Evolutionary conservation across 1,284 basidiomycete genomes (phyloP), one percentile per base, ranked within the genome.

Genomic region (Stygiomarasmius scandens): DNA sequence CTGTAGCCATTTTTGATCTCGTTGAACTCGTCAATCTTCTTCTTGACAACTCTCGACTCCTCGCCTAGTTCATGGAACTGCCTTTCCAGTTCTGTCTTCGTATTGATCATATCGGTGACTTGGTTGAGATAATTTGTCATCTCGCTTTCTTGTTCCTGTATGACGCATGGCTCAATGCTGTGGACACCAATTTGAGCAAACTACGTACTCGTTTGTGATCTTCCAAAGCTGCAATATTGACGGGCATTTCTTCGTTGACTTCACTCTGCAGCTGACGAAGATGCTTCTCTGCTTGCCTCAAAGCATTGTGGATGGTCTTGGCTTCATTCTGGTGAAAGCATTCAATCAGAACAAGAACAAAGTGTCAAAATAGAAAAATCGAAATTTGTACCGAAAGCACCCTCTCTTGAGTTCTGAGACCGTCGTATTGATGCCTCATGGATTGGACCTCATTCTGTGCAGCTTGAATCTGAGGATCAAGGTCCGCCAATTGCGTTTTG

Each of bases 201-300:
- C 48, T 0, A 67, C 72, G 16, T 55, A 84, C 85, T 58, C 75
- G 69, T 66, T 79, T 83, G 43, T 83, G 77, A 54, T 77, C 80
- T 60, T 90, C 81, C 22, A 95, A 75, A 4, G 81, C 85, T 22
- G 84, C 79, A 16, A 95, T 80, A 64, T 85, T 86, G 14, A 83
- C 84, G 1, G 93, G 91, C 64, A 90, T 76, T 29, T 89, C 88
- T 49, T 92, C 87, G 56, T 89, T 87, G 20, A 85, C 80, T 63
- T 90, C 87, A 23, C 85, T 64, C 49, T 77, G 70, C 20, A 80
- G 53, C 27, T 63, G 66, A 9, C 61, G 61, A 19, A 73, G 56
- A 1, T 59, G 49, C 3, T 58, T 51, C 54, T 72, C 77, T 11
- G 75, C 73, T 22, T 61, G 54, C 12, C 66, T 63, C 22, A 68